phyloP scores from a whole-genome alignment of 164 flowering plant species.

The Piper longum region DNA sequence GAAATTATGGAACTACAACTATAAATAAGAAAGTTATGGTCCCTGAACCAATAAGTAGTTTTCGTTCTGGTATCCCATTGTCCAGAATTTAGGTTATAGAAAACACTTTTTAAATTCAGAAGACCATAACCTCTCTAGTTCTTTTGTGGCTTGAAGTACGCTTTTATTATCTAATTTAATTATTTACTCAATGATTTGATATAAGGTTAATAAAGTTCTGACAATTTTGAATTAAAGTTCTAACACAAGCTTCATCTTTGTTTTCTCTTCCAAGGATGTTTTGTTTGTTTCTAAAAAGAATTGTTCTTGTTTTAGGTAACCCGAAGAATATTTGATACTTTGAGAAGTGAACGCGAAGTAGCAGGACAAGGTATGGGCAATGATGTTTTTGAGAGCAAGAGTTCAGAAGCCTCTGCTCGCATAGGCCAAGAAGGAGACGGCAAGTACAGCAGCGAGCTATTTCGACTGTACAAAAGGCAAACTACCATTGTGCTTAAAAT shows the following conservation, averaged over 20 bases:
- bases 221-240: background rate
- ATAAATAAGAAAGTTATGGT: no score
- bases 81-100: no score
- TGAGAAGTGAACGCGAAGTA: conserved; percentile 34
- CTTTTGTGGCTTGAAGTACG: no score
- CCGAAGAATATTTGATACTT: conserved; percentile 63
- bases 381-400: conserved; percentile 2
- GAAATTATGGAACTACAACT: no score
- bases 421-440: conserved; percentile 14
- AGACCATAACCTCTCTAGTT: no score
- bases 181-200: no score
- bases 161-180: no score
- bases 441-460: conserved; percentile 28
- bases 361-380: background rate
- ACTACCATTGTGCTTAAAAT: conserved; percentile 55
- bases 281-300: background rate
- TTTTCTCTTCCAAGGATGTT: background rate
- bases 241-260: background rate
- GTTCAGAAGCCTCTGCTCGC: background rate
- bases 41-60: no score
- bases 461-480: conserved; percentile 65
- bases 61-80: no score
- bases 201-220: no score
- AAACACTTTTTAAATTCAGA: no score
- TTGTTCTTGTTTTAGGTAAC: conserved; percentile 48